Conservation (phyloP, 148 eudicot species). For the Chenopodium berlandieri region DNA sequence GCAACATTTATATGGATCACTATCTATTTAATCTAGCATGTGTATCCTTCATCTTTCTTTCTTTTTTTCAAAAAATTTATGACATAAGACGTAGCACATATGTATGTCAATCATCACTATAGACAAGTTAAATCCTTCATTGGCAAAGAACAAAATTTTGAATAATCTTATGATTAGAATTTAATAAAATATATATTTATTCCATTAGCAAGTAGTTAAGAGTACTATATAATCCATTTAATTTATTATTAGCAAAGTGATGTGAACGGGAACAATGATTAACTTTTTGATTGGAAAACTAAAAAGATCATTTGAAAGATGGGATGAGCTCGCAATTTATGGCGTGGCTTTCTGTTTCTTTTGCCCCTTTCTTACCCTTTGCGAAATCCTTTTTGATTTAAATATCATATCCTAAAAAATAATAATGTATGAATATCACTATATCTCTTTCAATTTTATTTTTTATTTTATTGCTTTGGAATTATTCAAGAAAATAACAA, state of each 20-base stretch:
- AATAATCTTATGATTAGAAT: background rate
- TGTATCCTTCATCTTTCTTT: too few relatives aligned
- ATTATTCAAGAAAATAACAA: constrained; percentile 23
- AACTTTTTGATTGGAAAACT: constrained; percentile 24
- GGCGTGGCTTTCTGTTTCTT: background rate
- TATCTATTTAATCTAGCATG: too few relatives aligned
- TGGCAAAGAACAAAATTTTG: background rate
- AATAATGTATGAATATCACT: background rate
- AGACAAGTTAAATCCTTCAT: background rate
- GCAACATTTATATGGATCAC: too few relatives aligned
- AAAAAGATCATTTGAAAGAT: constrained; percentile 12
- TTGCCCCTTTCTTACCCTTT: constrained; percentile 7
- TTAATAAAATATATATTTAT: background rate
- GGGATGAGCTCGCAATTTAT: constrained; percentile 4
- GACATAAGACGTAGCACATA: background rate
- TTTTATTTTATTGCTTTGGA: background rate
- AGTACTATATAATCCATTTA: background rate
- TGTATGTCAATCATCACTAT: background rate
- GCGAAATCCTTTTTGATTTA: background rate
- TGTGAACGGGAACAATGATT: constrained; percentile 24
- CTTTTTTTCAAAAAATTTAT: too few relatives aligned
- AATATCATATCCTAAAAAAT: background rate
- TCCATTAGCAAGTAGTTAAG: background rate
- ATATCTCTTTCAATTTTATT: too few relatives aligned
- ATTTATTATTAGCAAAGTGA: constrained; percentile 7